phyloP scores from a whole-genome alignment of 169 alveolate species.

The Neospora caninum region DNA sequence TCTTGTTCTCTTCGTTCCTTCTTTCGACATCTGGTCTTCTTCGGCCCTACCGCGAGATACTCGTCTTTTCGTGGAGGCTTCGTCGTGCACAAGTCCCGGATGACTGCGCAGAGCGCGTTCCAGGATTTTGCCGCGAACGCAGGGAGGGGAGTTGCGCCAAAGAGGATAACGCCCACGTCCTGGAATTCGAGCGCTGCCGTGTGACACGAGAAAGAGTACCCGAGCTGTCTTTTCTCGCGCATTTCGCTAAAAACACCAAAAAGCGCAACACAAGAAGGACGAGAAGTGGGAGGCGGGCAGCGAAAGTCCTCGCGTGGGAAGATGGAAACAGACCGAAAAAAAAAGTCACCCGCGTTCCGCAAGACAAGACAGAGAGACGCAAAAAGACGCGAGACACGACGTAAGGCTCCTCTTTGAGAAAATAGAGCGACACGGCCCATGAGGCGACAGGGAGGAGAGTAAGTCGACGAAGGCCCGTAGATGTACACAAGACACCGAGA shows the following conservation, averaged over 20 bases:
- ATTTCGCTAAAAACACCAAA: neutral
- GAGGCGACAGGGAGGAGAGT: neutral
- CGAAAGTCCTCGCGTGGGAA: neutral
- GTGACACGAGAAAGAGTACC: constrained; percentile 14
- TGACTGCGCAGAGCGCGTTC: constrained; percentile 13
- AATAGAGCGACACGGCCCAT: neutral
- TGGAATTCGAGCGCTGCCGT: constrained; percentile 5
- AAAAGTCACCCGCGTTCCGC: neutral
- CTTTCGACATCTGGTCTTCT: neutral
- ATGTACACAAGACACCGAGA: neutral
- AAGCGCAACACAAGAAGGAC: neutral
- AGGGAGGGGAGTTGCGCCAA: constrained; percentile 35
- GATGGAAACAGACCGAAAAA: neutral
- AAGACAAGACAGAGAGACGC: too few species aligned
- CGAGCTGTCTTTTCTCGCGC: constrained; percentile 46
- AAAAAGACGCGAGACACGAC: too few species aligned
- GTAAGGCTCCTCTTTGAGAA: neutral
- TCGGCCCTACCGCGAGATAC: neutral
- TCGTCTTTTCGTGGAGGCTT: neutral
- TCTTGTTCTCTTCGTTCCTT: neutral
- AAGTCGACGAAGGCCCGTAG: neutral
- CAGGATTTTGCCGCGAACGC: constrained; percentile 32
- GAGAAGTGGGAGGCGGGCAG: neutral
- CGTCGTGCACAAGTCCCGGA: neutral
- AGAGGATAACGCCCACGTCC: neutral